Percentiles rank a stretch among this genome's conserved stretches.
Conservation (phyloP, 108 stramenopile species). For the Cyclotella sp. region DNA sequence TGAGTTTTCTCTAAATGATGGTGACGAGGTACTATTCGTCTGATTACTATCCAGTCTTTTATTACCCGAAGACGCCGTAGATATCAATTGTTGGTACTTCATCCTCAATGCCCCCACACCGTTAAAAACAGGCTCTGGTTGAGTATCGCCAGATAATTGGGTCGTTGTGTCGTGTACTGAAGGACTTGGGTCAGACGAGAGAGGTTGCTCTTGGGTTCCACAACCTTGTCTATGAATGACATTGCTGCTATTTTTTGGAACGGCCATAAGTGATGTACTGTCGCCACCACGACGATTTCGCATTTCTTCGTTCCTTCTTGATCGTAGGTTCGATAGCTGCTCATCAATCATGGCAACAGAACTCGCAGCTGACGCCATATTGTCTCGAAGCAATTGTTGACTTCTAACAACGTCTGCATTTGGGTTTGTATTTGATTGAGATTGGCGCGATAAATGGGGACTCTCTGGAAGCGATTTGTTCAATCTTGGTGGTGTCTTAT, state of each 20-base stretch:
- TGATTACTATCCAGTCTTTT: background rate
- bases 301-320: background rate
- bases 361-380: background rate
- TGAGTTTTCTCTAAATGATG: background rate
- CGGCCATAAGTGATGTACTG: background rate
- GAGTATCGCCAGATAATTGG: background rate
- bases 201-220: too few relatives aligned
- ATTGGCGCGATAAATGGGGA: background rate
- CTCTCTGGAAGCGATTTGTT: background rate
- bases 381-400: background rate
- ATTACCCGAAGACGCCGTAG: background rate
- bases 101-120: slow-evolving; percentile 2
- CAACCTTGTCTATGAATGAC: too few relatives aligned
- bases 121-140: background rate
- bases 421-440: background rate
- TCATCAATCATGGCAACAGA: background rate
- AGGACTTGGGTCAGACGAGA: too few relatives aligned
- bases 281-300: background rate
- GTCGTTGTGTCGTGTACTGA: background rate
- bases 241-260: too few relatives aligned
- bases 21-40: background rate
- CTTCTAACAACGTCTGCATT: slow-evolving; percentile 11
- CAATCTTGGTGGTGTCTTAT: background rate
- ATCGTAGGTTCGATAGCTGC: background rate
- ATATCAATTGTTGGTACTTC: slow-evolving; percentile 8